A percentile compares a stretch with the other conserved stretches of the same genome.
phyloP scores from a whole-genome alignment of 306 rosid genomes.

The Trifolium pratense region DNA sequence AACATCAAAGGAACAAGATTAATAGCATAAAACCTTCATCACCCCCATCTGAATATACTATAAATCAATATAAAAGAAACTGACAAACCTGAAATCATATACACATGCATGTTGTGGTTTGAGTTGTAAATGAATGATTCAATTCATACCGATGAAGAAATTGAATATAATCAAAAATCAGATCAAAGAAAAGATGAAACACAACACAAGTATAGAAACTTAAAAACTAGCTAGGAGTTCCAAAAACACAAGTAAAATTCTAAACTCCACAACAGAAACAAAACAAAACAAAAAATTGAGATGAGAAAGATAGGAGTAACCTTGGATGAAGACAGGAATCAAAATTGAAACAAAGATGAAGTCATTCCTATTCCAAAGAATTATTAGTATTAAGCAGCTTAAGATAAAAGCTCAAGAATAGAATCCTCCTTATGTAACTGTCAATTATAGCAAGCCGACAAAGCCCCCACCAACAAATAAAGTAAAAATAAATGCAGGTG shows the following conservation, averaged over 20 bases:
- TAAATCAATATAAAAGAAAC: background rate
- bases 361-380: background rate
- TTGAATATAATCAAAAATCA: slow-evolving; percentile 1
- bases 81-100: background rate
- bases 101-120: background rate
- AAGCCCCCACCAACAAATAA: slow-evolving; percentile 30
- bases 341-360: slow-evolving; percentile 27
- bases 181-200: background rate
- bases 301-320: slow-evolving; percentile 38
- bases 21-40: background rate
- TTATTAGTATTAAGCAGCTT: slow-evolving; percentile 2
- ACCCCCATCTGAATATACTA: background rate
- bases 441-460: slow-evolving; percentile 41
- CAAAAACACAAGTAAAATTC: background rate
- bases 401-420: slow-evolving; percentile 29
- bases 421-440: slow-evolving; percentile 35
- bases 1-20: background rate
- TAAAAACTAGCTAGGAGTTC: background rate
- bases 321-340: slow-evolving; percentile 35
- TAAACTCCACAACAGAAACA: background rate
- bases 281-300: background rate
- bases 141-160: slow-evolving; percentile 3
- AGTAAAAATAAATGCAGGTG: background rate
- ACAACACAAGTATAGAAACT: background rate
- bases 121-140: slow-evolving; percentile 2